These are phyloP conservation scores for Kluyveromyces sp. DNA, from an alignment of 1,139 yeast species.

Conservation along the genomic window DNA sequence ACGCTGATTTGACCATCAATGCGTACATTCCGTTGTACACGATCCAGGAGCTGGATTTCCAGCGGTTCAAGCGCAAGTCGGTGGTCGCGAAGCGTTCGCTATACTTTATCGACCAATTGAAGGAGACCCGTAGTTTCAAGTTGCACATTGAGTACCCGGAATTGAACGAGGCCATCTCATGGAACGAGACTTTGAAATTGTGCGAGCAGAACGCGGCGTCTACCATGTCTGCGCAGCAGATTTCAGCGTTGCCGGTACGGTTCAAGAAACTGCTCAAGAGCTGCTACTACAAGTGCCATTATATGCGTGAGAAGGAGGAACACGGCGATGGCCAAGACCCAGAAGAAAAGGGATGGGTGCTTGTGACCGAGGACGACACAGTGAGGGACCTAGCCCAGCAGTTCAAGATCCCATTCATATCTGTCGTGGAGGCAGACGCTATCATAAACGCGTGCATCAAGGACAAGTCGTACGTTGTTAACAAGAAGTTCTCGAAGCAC, in stretches of 20 bases:
- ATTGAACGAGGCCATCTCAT: conserved; percentile 20
- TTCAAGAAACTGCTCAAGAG: conserved; percentile 25
- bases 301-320: conserved; percentile 15
- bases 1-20: conserved; percentile 15
- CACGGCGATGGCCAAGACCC: conserved; percentile 9
- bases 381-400: conserved; percentile 20
- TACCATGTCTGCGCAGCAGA: conserved; percentile 11
- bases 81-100: conserved; percentile 25
- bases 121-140: conserved; percentile 11
- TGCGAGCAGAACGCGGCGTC: conserved; percentile 6
- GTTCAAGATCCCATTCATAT: conserved; percentile 23
- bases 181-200: conserved; percentile 21
- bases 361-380: conserved; percentile 25
- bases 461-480: conserved; percentile 18
- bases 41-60: conserved; percentile 24
- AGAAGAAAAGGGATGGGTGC: conserved; percentile 18
- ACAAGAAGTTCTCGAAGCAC: conserved; percentile 20
- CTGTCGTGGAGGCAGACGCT: conserved; percentile 26
- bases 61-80: conserved; percentile 21
- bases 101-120: conserved; percentile 22
- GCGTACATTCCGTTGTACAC: conserved; percentile 27
- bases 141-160: conserved; percentile 26
- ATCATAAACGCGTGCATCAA: conserved; percentile 22
- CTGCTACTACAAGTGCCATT: conserved; percentile 24
- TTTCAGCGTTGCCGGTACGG: conserved; percentile 20